These are phyloP conservation scores for Eucalyptus lansdowneana DNA, from an alignment of 345 rosid genomes.

Conservation along the genomic window DNA sequence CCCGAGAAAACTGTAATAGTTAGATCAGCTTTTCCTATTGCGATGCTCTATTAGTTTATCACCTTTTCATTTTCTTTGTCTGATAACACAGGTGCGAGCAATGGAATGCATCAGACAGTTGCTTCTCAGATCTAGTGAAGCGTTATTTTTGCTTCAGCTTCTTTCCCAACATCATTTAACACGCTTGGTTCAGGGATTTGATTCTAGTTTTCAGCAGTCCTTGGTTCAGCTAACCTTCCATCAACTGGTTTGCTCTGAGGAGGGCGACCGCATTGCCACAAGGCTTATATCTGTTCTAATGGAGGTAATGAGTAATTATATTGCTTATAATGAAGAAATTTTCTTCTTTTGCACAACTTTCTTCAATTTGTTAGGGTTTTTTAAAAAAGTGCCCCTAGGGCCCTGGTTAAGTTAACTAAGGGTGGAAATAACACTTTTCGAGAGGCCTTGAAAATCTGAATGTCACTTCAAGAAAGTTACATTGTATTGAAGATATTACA, in stretches of 20 bases:
- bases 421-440: neutral
- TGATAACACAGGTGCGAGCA: constrained; percentile 58
- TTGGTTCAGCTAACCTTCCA: constrained; percentile 79
- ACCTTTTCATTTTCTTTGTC: neutral
- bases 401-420: neutral
- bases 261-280: constrained; percentile 87
- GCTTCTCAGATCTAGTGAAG: constrained; percentile 97
- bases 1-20: neutral
- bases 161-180: constrained; percentile 80
- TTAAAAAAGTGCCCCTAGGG: neutral
- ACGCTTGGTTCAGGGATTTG: constrained; percentile 80
- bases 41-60: neutral
- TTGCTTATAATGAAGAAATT: neutral
- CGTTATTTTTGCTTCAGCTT: constrained; percentile 83
- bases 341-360: neutral
- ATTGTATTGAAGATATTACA: neutral
- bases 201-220: constrained; percentile 45
- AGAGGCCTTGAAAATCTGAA: neutral
- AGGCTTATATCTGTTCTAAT: constrained; percentile 74
- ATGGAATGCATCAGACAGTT: constrained; percentile 95
- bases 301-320: constrained; percentile 45
- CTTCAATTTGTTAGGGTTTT: neutral
- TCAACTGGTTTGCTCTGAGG: constrained; percentile 90
- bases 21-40: neutral
- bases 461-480: neutral